A percentile compares a stretch with the other conserved stretches of the same genome.
phyloP scores from a whole-genome alignment of 805 yeast species.

The Yarrowia phangngaensis region DNA sequence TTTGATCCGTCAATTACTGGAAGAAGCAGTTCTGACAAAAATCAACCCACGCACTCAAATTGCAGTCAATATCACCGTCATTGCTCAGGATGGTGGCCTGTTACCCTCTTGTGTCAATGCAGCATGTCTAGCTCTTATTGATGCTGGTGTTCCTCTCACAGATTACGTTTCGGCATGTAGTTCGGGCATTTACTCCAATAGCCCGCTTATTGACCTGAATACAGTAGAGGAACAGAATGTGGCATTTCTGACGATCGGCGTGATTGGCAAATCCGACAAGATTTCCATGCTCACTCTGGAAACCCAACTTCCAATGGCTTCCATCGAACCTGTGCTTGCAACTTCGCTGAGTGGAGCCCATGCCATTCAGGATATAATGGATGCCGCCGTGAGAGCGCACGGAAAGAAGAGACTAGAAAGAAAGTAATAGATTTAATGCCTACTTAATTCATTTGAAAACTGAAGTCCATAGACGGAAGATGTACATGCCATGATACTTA shows the following conservation, averaged over 20 bases:
- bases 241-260: conserved; percentile 76
- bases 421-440: conserved; percentile 24
- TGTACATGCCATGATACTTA: too few relatives aligned
- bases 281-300: conserved; percentile 72
- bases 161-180: conserved; percentile 81
- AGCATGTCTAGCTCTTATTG: conserved; percentile 81
- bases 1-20: conserved; percentile 39
- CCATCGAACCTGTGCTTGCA: conserved; percentile 68
- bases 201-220: conserved; percentile 78
- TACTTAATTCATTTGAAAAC: too few relatives aligned
- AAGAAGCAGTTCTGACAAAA: conserved; percentile 62
- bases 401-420: conserved; percentile 58
- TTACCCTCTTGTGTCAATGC: conserved; percentile 78
- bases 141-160: conserved; percentile 92
- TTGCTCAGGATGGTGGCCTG: conserved; percentile 88
- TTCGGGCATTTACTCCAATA: conserved; percentile 74
- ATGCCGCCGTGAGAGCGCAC: conserved; percentile 70
- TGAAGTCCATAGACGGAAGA: too few relatives aligned
- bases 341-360: conserved; percentile 86
- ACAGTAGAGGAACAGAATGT: conserved; percentile 78
- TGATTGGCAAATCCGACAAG: conserved; percentile 77
- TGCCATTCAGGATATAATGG: conserved; percentile 79
- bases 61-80: conserved; percentile 67
- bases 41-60: conserved; percentile 81
- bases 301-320: conserved; percentile 79